A percentile compares a stretch with the other conserved stretches of the same genome.
Conservation (phyloP, 2,329 filamentous ascomycete genomes). For the Cercospora sp. region DNA sequence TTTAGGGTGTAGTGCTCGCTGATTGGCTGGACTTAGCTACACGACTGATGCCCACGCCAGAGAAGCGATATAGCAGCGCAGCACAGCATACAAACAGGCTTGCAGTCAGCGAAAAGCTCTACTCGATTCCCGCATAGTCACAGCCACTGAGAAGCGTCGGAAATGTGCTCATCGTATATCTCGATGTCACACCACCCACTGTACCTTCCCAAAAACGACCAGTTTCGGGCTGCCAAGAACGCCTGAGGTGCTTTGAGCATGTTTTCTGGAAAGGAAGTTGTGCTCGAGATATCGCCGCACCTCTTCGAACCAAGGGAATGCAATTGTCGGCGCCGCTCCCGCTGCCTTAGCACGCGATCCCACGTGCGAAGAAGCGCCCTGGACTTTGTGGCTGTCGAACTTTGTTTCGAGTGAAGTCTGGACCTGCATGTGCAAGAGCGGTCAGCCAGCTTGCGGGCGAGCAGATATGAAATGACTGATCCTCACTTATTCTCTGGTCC, state of each 20-base stretch:
- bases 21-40: background rate
- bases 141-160: background rate
- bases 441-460: background rate
- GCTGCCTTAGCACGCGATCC: background rate
- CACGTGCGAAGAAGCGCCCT: background rate
- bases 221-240: conserved; percentile 4
- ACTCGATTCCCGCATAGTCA: background rate
- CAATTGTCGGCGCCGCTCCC: background rate
- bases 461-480: background rate
- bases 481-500: background rate
- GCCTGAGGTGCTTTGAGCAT: conserved; percentile 4
- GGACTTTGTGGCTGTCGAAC: background rate
- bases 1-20: background rate
- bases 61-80: background rate
- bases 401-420: background rate
- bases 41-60: background rate
- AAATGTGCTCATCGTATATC: background rate
- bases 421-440: background rate
- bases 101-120: background rate
- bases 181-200: background rate
- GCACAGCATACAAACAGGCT: background rate
- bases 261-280: background rate
- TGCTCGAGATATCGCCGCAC: background rate
- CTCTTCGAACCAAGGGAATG: background rate
- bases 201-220: background rate